Base-by-base conservation (phyloP, 148 eudicot genomes). In the Nyssa sinensis region DNA sequence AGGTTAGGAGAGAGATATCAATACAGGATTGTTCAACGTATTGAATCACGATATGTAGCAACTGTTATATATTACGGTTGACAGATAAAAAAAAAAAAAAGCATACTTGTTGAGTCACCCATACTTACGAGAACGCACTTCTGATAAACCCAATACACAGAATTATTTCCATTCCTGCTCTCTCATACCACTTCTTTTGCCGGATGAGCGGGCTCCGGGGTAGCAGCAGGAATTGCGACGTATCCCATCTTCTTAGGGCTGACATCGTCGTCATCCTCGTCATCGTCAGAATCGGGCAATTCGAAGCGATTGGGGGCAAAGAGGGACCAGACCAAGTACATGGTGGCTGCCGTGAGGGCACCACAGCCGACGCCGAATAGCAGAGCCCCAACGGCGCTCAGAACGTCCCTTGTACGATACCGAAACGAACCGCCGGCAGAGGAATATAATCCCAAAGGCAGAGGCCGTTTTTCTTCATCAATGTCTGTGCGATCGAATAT, bases 301-400 rank as follows among this genome's bases (percentile, higher is more conserved):
- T 83, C 77, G 5, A 80, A 87, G 8, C 79, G 53, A 19, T 84
- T 69, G 32, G 75, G 76, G n/a, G 78, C 75, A 33, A 90, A 81
- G 25, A 91, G 49, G 0, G 89, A 85, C 92, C 96, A 93, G 27
- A 89, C 44, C 66, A 89, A 41, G 75, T 85, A 91, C 84, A 93
- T 81, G 4, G 87, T 83, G 3, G 85, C 92, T 12, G 91, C 98
- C 49, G 94, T 86, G 47, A 93, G 85, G 11, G 88, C 94, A 12
- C 98, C 98, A 51, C 94, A 93, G 13, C 94, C 96, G 37, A 93
- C 90, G 7, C 98, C 98, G 25, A 93, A 87, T 1, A 91, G 84
- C 31, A 93, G 82, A 0, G 96, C 88, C 0, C 88, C 92, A 3
- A 89, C 89, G 6, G 89, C 89, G 77, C 87, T 84, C 28, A 93